Percentiles rank a stretch among this genome's conserved stretches.
phyloP scores from a whole-genome alignment of 2,329 filamentous ascomycete genomes.

The Balansia obtecta region DNA sequence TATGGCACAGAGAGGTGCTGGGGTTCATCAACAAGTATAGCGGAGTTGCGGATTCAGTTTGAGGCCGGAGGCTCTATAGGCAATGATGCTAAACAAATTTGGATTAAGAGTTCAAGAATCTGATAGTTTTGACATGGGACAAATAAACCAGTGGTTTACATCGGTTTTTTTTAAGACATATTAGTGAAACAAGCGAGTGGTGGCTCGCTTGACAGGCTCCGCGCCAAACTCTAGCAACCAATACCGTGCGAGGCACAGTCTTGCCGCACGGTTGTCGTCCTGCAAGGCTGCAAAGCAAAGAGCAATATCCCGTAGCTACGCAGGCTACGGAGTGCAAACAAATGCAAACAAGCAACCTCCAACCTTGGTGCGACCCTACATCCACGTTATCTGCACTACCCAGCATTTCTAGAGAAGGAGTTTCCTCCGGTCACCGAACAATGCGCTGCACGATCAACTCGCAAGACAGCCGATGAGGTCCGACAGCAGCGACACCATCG shows the following conservation, averaged over 20 bases:
- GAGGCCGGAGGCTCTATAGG: too few species aligned
- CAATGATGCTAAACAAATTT: background rate
- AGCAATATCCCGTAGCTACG: too few species aligned
- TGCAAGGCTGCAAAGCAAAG: background rate
- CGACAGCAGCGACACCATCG: constrained; percentile 14
- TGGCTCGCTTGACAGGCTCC: too few species aligned
- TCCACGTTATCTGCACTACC: background rate
- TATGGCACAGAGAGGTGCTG: constrained; percentile 82
- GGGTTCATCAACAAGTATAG: constrained; percentile 60
- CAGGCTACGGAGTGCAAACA: background rate
- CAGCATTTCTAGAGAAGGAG: background rate
- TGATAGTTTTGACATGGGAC: background rate
- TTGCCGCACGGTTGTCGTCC: too few species aligned
- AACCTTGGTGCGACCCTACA: background rate
- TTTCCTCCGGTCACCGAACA: constrained; percentile 7
- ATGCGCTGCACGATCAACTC: constrained; percentile 17
- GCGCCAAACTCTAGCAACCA: too few species aligned
- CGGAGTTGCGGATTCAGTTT: constrained; percentile 22
- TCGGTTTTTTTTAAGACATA: too few species aligned
- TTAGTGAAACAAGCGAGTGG: too few species aligned
- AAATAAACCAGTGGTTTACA: too few species aligned
- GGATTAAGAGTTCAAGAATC: background rate
- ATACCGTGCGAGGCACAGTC: too few species aligned
- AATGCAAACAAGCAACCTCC: background rate
- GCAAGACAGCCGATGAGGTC: constrained; percentile 19